Evolutionary conservation across 1,284 basidiomycete genomes (phyloP).

Genomic region (Moesziomyces sp.): DNA sequence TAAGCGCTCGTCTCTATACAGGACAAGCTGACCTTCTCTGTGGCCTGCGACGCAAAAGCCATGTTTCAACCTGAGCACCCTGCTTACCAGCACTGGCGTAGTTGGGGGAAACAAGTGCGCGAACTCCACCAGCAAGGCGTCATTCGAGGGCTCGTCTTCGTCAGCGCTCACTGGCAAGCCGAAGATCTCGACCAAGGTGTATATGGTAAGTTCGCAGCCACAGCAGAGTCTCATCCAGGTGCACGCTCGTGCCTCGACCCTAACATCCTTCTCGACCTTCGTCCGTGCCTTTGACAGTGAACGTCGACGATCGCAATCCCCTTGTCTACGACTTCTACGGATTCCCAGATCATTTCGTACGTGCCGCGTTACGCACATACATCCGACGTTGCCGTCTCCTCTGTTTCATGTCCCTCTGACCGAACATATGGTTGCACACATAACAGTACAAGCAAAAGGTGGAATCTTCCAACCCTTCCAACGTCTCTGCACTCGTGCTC

Average conservation of each 20-base stretch:
- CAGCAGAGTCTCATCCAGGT: not conserved
- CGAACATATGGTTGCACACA: no score
- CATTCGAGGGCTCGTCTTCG: conserved; percentile 69
- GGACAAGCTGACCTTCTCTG: not conserved
- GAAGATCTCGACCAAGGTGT: conserved; percentile 63
- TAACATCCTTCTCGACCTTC: not conserved
- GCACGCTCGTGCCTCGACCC: no score
- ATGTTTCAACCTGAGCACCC: conserved; percentile 68
- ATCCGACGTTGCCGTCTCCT: not conserved
- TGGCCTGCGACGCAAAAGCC: conserved; percentile 17
- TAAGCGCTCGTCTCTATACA: no score
- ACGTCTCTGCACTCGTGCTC: conserved; percentile 57
- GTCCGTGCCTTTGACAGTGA: conserved; percentile 13
- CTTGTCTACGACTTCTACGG: conserved; percentile 71
- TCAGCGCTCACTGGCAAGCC: conserved; percentile 70
- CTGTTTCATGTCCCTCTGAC: no score
- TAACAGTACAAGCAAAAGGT: conserved; percentile 68
- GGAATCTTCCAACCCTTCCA: conserved; percentile 41
- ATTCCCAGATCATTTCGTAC: conserved; percentile 60
- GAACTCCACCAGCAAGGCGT: conserved; percentile 37
- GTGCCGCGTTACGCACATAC: not conserved
- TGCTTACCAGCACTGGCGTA: conserved; percentile 69
- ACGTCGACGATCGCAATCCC: conserved; percentile 67
- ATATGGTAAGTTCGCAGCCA: conserved; percentile 18
- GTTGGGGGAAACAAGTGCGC: conserved; percentile 65